Evolutionary conservation across 805 yeast genomes (phyloP).

Genomic region (Candida nemodendra): DNA sequence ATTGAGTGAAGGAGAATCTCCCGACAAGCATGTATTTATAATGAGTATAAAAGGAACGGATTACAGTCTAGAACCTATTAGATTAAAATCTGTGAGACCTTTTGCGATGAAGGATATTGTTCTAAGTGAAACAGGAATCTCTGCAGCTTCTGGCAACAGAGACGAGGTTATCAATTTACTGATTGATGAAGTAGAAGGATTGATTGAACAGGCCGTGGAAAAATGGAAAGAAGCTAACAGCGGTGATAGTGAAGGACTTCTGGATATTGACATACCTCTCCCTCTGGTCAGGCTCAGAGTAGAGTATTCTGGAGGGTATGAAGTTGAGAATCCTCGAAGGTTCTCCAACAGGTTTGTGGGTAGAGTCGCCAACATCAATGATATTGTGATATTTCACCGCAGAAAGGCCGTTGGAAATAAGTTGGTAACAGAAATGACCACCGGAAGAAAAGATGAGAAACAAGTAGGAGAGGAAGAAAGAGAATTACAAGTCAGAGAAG

Average conservation of each 20-base stretch:
- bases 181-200: constrained; percentile 58
- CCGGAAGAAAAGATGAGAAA: constrained; percentile 30
- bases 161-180: constrained; percentile 61
- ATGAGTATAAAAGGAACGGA: constrained; percentile 60
- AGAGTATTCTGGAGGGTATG: constrained; percentile 87
- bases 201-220: constrained; percentile 58
- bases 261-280: constrained; percentile 52
- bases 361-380: constrained; percentile 85
- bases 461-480: constrained; percentile 36
- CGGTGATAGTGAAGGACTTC: constrained; percentile 28
- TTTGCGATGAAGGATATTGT: constrained; percentile 69
- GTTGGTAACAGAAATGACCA: constrained; percentile 15
- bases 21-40: constrained; percentile 71
- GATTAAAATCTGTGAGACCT: constrained; percentile 74
- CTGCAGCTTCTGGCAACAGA: constrained; percentile 60
- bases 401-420: constrained; percentile 29
- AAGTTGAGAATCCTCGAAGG: constrained; percentile 85
- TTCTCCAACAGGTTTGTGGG: constrained; percentile 91
- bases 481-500: constrained; percentile 22
- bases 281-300: constrained; percentile 83
- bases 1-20: constrained; percentile 78
- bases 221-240: constrained; percentile 41
- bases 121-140: constrained; percentile 52
- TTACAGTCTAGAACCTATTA: constrained; percentile 57
- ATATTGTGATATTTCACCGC: constrained; percentile 70